phyloP scores from a whole-genome alignment of 805 yeast genomes.

The Teunomyces cretensis region DNA sequence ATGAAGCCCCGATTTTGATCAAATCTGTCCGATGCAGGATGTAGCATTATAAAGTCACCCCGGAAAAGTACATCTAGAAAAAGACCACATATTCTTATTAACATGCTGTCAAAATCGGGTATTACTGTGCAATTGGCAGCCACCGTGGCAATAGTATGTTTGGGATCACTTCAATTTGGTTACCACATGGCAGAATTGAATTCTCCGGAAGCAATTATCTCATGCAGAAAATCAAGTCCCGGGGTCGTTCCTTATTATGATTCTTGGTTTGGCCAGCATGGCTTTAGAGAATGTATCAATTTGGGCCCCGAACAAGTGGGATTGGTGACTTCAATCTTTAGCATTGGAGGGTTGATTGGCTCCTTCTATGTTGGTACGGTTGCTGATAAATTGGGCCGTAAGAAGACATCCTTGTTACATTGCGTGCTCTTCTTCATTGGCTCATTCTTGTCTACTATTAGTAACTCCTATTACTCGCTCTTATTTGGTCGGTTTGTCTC shows the following conservation, averaged over 20 bases:
- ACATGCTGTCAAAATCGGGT: conserved; percentile 4
- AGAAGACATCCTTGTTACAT: conserved; percentile 50
- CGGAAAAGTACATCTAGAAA: no score
- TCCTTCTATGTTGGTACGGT: conserved; percentile 66
- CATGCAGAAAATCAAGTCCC: conserved; percentile 47
- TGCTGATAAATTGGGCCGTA: conserved; percentile 68
- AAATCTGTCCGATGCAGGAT: no score
- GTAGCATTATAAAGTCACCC: no score
- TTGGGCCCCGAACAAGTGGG: conserved; percentile 63
- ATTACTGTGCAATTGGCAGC: conserved; percentile 37
- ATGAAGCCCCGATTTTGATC: neutral
- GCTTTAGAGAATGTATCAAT: conserved; percentile 52
- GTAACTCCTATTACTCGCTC: conserved; percentile 45
- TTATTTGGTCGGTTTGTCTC: conserved; percentile 70
- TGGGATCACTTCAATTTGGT: conserved; percentile 87
- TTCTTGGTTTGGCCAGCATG: conserved; percentile 42
- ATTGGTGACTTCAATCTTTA: conserved; percentile 70
- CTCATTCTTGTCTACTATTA: conserved; percentile 55
- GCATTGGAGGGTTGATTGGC: conserved; percentile 81
- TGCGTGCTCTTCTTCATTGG: conserved; percentile 58
- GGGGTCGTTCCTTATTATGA: conserved; percentile 30
- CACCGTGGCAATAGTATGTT: conserved; percentile 58
- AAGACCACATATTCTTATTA: no score
- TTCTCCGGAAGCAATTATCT: conserved; percentile 75
- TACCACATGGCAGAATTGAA: conserved; percentile 93